phyloP scores from a whole-genome alignment of 2,329 filamentous ascomycete species.

The Cryphonectria parasitica region DNA sequence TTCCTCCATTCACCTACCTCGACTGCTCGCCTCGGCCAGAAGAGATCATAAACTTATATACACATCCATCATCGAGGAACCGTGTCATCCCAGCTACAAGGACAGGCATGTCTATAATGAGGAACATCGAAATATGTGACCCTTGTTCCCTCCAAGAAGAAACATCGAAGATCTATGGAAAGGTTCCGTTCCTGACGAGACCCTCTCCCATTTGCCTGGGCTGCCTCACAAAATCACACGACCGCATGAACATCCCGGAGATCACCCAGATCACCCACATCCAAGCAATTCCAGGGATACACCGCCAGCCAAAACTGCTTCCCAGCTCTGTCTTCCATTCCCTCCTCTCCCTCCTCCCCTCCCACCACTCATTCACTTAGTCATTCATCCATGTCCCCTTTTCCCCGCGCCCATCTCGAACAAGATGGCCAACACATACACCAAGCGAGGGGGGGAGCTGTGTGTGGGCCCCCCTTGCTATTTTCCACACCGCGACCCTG shows the following conservation, averaged over 20 bases:
- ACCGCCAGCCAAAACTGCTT: constrained; percentile 7
- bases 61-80: too few relatives aligned
- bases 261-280: constrained; percentile 1
- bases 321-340: background rate
- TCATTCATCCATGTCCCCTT: background rate
- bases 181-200: background rate
- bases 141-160: background rate
- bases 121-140: background rate
- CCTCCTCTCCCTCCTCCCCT: background rate
- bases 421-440: background rate
- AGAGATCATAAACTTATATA: too few relatives aligned
- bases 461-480: background rate
- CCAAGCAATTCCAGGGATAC: constrained; percentile 10
- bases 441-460: background rate
- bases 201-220: background rate
- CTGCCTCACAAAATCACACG: constrained; percentile 1
- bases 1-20: too few relatives aligned
- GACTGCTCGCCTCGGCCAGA: too few relatives aligned
- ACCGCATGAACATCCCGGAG: constrained; percentile 1
- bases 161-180: background rate
- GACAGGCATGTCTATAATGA: background rate
- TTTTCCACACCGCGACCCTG: background rate
- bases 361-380: background rate
- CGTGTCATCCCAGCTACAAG: background rate
- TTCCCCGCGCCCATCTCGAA: background rate